phyloP scores from a whole-genome alignment of 2,329 filamentous ascomycete genomes.

The Fusarium denticulatum region DNA sequence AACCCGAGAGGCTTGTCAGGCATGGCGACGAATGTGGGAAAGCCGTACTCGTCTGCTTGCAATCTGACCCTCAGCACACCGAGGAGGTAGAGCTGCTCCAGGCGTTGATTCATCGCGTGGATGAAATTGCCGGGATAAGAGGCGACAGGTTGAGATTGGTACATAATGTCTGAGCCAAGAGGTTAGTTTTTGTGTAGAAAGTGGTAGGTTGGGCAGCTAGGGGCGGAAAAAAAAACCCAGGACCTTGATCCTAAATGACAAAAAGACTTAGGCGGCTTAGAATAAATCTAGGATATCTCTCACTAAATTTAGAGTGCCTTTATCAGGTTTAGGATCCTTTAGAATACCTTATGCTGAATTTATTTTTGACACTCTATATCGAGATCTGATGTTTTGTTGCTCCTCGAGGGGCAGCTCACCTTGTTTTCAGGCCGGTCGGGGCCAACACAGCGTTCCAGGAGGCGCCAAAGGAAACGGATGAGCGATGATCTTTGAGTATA shows the following conservation, averaged over 20 bases:
- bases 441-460: not conserved
- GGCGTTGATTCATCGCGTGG: fast-evolving
- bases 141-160: not conserved
- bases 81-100: not conserved
- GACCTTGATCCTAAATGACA: too few species aligned
- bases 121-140: not conserved
- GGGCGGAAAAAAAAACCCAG: too few species aligned
- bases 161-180: not conserved
- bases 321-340: too few species aligned
- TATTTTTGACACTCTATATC: too few species aligned
- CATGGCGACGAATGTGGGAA: not conserved
- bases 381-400: too few species aligned
- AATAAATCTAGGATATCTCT: too few species aligned
- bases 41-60: not conserved
- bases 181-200: not conserved
- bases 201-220: not conserved
- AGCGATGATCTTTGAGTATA: not conserved
- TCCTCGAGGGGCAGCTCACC: not conserved
- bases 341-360: too few species aligned
- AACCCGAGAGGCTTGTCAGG: not conserved
- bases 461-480: not conserved
- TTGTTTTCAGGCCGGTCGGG: not conserved
- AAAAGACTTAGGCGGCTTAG: too few species aligned
- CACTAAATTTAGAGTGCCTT: too few species aligned
- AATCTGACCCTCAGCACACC: not conserved